Evolutionary conservation across 2,329 filamentous ascomycete species (phyloP).

Genomic region (Trichoderma gracile): DNA sequence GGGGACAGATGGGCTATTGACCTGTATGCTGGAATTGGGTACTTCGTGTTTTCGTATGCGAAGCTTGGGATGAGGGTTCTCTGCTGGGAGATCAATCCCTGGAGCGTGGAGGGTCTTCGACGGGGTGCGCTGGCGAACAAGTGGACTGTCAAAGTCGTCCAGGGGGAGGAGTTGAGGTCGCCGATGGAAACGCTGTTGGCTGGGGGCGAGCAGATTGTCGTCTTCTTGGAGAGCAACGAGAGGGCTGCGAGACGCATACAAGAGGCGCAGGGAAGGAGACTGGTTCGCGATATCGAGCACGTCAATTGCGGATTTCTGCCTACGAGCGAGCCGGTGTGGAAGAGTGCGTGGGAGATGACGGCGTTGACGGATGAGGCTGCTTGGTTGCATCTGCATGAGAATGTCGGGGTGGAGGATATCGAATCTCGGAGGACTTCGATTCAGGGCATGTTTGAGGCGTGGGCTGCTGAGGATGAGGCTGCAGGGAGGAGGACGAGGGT

Average conservation of each 20-base stretch:
- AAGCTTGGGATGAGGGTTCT: constrained; percentile 70
- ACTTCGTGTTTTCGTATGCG: constrained; percentile 86
- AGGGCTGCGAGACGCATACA: constrained; percentile 49
- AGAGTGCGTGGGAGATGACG: constrained; percentile 50
- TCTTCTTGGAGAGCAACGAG: constrained; percentile 70
- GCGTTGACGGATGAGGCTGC: constrained; percentile 36
- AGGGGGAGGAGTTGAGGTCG: constrained; percentile 41
- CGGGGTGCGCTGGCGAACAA: constrained; percentile 71
- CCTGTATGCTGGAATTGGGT: constrained; percentile 90
- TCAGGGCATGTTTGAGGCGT: constrained; percentile 47
- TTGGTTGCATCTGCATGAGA: constrained; percentile 69
- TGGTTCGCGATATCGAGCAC: constrained; percentile 49
- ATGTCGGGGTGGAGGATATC: constrained; percentile 58
- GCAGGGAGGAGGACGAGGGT: constrained; percentile 15
- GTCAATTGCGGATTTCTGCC: constrained; percentile 66
- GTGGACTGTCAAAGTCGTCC: constrained; percentile 62
- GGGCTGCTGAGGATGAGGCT: constrained; percentile 29
- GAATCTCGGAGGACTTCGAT: constrained; percentile 50
- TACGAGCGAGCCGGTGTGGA: constrained; percentile 57
- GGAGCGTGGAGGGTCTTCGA: constrained; percentile 80
- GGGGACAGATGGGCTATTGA: constrained; percentile 63
- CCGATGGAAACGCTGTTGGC: constrained; percentile 42
- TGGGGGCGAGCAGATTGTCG: constrained; percentile 57
- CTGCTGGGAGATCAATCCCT: constrained; percentile 88
- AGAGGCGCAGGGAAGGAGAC: constrained; percentile 40